Base-by-base conservation (phyloP, 305 asterid genomes). In the Coffea humblotiana region DNA sequence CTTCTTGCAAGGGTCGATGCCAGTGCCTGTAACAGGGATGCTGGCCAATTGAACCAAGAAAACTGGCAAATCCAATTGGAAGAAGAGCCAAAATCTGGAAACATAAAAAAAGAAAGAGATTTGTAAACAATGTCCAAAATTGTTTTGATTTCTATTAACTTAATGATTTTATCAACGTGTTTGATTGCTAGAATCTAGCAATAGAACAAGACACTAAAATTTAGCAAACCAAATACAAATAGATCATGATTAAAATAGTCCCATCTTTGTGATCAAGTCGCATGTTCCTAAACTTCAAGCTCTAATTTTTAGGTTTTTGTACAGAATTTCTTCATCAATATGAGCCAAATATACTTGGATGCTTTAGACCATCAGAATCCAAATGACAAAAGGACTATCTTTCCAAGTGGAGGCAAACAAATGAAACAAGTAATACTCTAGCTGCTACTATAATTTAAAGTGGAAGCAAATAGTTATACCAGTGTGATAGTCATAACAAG, bases 1-100 rank as follows among this genome's bases (percentile, higher is more conserved):
- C 98, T 94, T 82, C 98, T 85, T 4, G 97, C 97, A 0, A 0
- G 97, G 98, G 95, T 94, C 91, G 87, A 94, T 93, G 79, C 97
- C 93, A 3, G 98, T 94, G 65, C 98, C 98, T 19, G 98, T 94
- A 84, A 94, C 88, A 70, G 97, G 98, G 67, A 94, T 94, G 84
- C 98, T 94, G 66, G 98, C 98, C 92, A 94, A 84, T 58, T 94
- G 98, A 72, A 94, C 98, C 82, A 94, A 84, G 81, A 93, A 93
- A 12, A 94, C 98, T 0, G 98, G 98, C 97, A 18, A 94, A 94
- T 58, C 98, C 97, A 23, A 93, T 93, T 0, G 97, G 97, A 61
- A 93, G 97, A 68, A 97, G 97, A 58, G 97, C 95, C 93, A 93
- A 85, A 40, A 93, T 80, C 97, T 93, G 88, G 85, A 32, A 32